Base-by-base conservation (phyloP, 192 early-diverging fungal species). In the Coemansia javaensis region DNA sequence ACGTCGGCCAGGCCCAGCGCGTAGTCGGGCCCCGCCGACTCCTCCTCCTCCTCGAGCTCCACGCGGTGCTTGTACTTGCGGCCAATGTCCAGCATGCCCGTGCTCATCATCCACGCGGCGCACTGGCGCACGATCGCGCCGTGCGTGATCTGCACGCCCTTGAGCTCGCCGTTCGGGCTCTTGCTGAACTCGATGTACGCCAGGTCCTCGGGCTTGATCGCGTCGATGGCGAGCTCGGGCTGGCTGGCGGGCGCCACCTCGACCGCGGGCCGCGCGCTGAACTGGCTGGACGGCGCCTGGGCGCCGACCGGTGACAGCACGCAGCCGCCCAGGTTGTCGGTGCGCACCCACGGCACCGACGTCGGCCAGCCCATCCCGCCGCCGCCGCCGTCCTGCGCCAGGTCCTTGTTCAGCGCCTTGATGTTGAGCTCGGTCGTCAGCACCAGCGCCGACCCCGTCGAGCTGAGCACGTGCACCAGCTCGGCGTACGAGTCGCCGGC, bases 151-250 rank as follows among this genome's bases (percentile, higher is more conserved):
- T 82, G 79, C 16, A 90, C 85, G 30, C 90, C 90, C 63, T 93
- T 91, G 11, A 93, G 71, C 64, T 88, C 84, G 33, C 89, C 87
- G 48, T 85, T 85, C 7, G 82, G 82, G 43, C 83, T 83, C 50
- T 90, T 93, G 50, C 84, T 85, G 47, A 87, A 91, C 63, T 90
- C 89, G 31, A 93, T 82, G 44, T 90, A 91, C 7, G 90, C 90
- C 18, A 87, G 59, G 24, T 91, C 89, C 11, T 51, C 58, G 0
- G 61, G 33, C 12, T 45, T 33, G 0, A 68, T 43, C 6, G 47
- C 45, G 31, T 47, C 60, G 23, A 64, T 63, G 23, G 34, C 47
- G 16, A 47, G 39, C 23, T 63, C 59, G 1, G 48, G 21, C 32
- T 43, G 50, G 54, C 43, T 43, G 46, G 18, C 43, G 46, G 24